Evolutionary conservation across 805 yeast genomes (phyloP), one percentile per base, ranked within the genome.

Genomic region (Myxozyma geophila): DNA sequence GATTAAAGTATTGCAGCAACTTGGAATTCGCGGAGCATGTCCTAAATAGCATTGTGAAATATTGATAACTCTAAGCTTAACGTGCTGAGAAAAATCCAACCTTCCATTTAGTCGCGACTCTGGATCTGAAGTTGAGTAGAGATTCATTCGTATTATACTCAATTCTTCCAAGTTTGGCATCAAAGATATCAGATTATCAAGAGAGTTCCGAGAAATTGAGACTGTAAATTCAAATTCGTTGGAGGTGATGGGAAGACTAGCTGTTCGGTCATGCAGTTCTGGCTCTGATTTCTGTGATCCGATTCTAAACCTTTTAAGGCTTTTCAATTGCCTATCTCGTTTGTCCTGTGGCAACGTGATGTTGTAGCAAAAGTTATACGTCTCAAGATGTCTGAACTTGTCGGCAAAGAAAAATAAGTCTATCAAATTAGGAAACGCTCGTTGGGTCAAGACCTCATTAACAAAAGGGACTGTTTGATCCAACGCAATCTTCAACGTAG

Each of bases 81-180:
- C 21, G 33, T 56, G 48, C 19, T 37, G 8, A 5, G 40, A 39
- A 7, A 56, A 8, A 55, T 47, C 41, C 17, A 55, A 23, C 35
- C 49, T 7, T 9, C 36, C 49, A 23, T 13, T 35, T 15, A 28
- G 15, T 15, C 33, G 21, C 40, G 40, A 9, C 17, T 43, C 40
- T 7, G 49, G 37, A 21, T 8, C 15, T 7, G 39, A 41, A 2
- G 56, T 35, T 7, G 50, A 39, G 17, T 21, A 21, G 15, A 44
- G 39, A 10, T 15, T 28, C 21, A 58, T 33, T 37, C 55, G 28
- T 13, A 58, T 44, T n/a, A 28, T 28, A 15, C 10, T 35, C 21
- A 58, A 40, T n/a, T 28, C 36, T 21, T 58, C 58, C 40, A 59
- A 23, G 21, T 46, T 52, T 15, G 62, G 57, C 62, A 59, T 59